These are phyloP conservation scores for Corymbia maculata DNA, from an alignment of 345 rosid species.

Conservation along the genomic window DNA sequence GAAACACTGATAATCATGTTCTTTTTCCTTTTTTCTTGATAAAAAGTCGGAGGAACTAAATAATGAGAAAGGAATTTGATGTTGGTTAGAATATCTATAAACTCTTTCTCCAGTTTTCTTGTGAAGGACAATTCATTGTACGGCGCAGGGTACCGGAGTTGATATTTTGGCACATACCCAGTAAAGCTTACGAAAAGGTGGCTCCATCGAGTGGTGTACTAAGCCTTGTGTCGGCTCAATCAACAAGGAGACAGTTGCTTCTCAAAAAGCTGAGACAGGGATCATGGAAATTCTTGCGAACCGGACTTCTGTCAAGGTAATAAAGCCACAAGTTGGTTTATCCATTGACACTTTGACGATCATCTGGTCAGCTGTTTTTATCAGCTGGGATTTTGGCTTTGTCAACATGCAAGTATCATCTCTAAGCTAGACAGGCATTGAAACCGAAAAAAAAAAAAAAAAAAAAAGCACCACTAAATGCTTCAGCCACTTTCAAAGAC, in stretches of 20 bases:
- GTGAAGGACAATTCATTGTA: neutral
- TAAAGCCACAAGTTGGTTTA: neutral
- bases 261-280: slow-evolving; percentile 75
- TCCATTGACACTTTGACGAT: neutral
- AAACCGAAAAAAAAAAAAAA: neutral
- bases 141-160: slow-evolving; percentile 64
- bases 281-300: slow-evolving; percentile 47
- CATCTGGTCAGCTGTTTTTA: neutral
- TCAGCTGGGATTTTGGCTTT: neutral
- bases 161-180: slow-evolving; percentile 92
- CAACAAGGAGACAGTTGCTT: slow-evolving; percentile 63
- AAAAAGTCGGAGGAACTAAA: neutral
- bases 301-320: slow-evolving; percentile 74
- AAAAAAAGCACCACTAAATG: neutral
- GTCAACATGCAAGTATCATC: neutral
- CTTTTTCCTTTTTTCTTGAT: neutral
- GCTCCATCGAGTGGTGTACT: slow-evolving; percentile 48
- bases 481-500: neutral
- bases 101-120: neutral
- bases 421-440: neutral
- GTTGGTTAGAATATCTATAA: neutral
- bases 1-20: neutral
- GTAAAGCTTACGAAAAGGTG: slow-evolving; percentile 62
- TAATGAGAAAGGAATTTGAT: neutral
- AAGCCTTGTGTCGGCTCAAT: slow-evolving; percentile 84